Conservation (phyloP, 1,284 basidiomycete species). For the Ceratobasidium sp. region DNA sequence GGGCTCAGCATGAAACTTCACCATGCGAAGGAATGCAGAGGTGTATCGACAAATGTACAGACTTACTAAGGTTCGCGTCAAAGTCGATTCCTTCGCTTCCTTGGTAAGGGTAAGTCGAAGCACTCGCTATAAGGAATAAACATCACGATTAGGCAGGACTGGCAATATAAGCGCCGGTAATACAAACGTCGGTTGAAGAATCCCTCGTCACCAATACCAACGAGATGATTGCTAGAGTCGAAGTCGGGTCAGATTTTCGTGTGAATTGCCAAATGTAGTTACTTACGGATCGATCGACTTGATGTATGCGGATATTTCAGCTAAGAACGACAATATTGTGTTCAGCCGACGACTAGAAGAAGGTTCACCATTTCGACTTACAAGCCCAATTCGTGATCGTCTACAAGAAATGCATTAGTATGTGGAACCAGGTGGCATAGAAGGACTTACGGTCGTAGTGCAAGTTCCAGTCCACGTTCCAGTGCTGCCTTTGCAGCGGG, state of each 20-base stretch:
- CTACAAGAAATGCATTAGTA: slow-evolving; percentile 6
- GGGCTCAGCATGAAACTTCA: neutral
- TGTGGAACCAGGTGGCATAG: neutral
- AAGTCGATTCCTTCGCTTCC: slow-evolving; percentile 67
- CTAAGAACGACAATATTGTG: neutral
- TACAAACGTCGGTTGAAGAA: slow-evolving; percentile 52
- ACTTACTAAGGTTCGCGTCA: slow-evolving; percentile 59
- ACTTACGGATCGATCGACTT: slow-evolving; percentile 55
- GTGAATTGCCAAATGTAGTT: neutral
- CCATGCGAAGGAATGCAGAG: neutral
- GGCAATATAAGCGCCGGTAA: neutral
- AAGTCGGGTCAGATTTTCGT: neutral
- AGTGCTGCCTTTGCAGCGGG: slow-evolving; percentile 50
- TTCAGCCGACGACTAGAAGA: slow-evolving; percentile 23
- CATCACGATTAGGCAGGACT: neutral
- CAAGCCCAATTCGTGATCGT: slow-evolving; percentile 53
- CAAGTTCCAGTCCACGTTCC: slow-evolving; percentile 43
- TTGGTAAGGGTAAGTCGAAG: slow-evolving; percentile 47
- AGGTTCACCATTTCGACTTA: slow-evolving; percentile 46
- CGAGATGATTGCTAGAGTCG: slow-evolving; percentile 25
- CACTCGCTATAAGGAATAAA: slow-evolving; percentile 11
- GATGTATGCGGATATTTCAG: slow-evolving; percentile 52
- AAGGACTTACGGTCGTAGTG: slow-evolving; percentile 33
- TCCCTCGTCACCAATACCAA: slow-evolving; percentile 53
- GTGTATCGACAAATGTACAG: slow-evolving; percentile 2